Percentiles rank a stretch among this genome's conserved stretches.
These are phyloP conservation scores for Notholithocarpus densiflorus DNA, from an alignment of 306 rosid genomes.

Conservation along the genomic window DNA sequence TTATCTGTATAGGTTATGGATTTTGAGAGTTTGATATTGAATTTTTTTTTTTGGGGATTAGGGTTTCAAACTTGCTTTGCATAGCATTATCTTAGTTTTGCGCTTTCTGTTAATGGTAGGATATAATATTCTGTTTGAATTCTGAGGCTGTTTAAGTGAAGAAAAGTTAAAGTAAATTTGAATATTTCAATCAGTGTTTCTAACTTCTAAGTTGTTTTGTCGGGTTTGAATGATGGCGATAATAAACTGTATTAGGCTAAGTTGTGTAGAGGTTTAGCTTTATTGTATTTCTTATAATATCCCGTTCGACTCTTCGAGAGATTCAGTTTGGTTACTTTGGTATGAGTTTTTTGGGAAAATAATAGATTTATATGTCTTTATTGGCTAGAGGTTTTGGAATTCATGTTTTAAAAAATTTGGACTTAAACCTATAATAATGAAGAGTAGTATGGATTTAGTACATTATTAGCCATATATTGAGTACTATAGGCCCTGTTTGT, in stretches of 20 bases:
- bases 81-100: neutral
- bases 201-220: neutral
- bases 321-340: neutral
- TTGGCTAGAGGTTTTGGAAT: neutral
- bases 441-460: neutral
- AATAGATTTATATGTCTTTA: neutral
- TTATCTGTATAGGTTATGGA: neutral
- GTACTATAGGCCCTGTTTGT: neutral
- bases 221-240: neutral
- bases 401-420: neutral
- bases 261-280: neutral
- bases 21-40: neutral
- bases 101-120: neutral
- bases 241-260: neutral
- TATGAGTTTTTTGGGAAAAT: neutral
- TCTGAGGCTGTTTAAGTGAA: neutral
- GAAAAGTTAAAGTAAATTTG: neutral
- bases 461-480: neutral
- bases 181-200: neutral
- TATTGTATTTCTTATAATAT: neutral
- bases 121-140: neutral
- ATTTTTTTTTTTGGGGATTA: neutral
- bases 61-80: neutral
- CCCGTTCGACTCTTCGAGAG: neutral
- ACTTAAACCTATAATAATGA: no score